These are phyloP conservation scores for Arxiozyma bovina DNA, from an alignment of 1,139 yeast species.

Conservation along the genomic window DNA sequence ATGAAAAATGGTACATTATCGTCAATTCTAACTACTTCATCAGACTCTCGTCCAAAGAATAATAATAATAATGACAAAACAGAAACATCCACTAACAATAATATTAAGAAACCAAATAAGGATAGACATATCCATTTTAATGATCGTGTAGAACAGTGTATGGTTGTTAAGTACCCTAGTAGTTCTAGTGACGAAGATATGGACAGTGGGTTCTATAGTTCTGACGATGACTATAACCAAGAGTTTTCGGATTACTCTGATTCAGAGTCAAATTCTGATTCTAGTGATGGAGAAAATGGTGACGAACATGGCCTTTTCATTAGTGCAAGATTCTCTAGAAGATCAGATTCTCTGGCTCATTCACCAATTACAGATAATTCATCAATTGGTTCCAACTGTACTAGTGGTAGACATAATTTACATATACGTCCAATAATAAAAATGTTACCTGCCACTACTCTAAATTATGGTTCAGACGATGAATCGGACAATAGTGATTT, in stretches of 20 bases:
- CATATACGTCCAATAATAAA: slow-evolving; percentile 48
- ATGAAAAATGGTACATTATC: slow-evolving; percentile 4
- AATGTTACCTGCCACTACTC: slow-evolving; percentile 68
- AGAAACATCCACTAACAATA: neutral
- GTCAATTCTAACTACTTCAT: slow-evolving; percentile 14
- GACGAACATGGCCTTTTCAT: slow-evolving; percentile 34
- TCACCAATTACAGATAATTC: slow-evolving; percentile 28
- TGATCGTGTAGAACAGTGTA: slow-evolving; percentile 88
- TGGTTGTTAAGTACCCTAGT: slow-evolving; percentile 48
- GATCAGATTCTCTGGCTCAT: slow-evolving; percentile 19
- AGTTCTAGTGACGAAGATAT: neutral
- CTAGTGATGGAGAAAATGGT: slow-evolving; percentile 27
- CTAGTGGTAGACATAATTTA: slow-evolving; percentile 12
- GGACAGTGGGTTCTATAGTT: slow-evolving; percentile 23
- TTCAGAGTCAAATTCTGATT: slow-evolving; percentile 25
- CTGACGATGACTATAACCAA: slow-evolving; percentile 4
- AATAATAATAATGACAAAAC: slow-evolving; percentile 21
- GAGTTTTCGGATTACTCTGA: slow-evolving; percentile 5
- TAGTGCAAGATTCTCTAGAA: slow-evolving; percentile 28
- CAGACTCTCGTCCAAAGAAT: slow-evolving; percentile 5
- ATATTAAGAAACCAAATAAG: slow-evolving; percentile 11
- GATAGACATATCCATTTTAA: slow-evolving; percentile 75
- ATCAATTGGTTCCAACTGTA: slow-evolving; percentile 27
- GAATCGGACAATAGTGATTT: slow-evolving; percentile 45
- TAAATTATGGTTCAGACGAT: slow-evolving; percentile 71